Percentiles rank a stretch among this genome's conserved stretches.
These are phyloP conservation scores for Hyphodiscus sp. DNA, from an alignment of 2,329 filamentous ascomycete genomes.

Conservation along the genomic window DNA sequence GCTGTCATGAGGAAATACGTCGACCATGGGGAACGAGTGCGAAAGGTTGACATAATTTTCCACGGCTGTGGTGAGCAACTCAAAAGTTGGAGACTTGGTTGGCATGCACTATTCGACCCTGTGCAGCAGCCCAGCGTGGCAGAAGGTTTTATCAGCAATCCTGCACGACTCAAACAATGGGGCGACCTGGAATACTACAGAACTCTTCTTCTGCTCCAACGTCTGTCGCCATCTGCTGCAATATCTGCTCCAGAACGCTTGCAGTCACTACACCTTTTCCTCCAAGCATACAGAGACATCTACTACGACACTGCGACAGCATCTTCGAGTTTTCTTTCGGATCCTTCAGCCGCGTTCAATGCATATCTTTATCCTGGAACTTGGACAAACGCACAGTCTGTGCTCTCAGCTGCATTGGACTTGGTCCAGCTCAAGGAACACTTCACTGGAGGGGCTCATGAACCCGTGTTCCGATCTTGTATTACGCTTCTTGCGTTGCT, in stretches of 20 bases:
- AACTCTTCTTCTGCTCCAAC: background rate
- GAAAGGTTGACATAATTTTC: background rate
- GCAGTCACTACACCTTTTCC: background rate
- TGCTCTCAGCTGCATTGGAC: background rate
- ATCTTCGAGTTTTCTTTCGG: background rate
- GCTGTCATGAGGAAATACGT: background rate
- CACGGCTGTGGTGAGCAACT: background rate
- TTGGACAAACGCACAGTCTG: background rate
- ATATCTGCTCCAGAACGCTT: background rate
- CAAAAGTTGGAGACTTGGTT: background rate
- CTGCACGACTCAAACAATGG: background rate
- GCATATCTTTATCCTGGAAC: background rate
- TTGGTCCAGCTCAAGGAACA: background rate
- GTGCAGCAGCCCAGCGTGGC: background rate
- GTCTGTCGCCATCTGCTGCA: background rate
- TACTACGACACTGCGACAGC: background rate
- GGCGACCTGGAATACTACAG: background rate
- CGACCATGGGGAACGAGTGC: background rate
- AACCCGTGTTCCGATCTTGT: background rate
- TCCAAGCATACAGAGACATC: background rate
- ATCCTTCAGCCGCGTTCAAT: background rate
- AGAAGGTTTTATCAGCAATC: background rate
- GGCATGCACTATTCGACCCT: background rate
- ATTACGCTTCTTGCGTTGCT: background rate
- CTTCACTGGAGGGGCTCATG: background rate